Evolutionary conservation across 495 filamentous ascomycete genomes (phyloP).

Genomic region (Sporormia fimetaria): DNA sequence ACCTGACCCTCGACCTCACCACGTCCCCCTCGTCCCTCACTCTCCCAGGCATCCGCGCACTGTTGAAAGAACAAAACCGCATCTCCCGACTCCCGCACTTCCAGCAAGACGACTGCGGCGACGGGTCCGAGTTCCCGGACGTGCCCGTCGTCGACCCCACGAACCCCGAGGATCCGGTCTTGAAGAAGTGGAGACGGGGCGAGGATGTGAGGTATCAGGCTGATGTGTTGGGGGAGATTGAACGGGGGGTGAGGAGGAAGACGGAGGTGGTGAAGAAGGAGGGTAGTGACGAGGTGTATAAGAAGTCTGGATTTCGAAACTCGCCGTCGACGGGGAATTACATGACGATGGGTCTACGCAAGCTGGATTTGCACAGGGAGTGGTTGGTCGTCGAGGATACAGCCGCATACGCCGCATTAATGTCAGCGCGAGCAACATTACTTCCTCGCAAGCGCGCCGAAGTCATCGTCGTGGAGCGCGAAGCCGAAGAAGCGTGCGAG

Average conservation of each 20-base stretch:
- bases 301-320: not conserved
- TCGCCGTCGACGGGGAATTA: constrained; percentile 2
- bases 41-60: not conserved
- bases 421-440: constrained; percentile 36
- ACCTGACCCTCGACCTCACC: no score
- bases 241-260: no score
- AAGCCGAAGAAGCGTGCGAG: constrained; percentile 40
- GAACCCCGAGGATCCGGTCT: not conserved
- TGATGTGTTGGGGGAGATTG: no score
- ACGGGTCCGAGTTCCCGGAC: constrained; percentile 9
- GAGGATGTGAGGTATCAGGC: not conserved
- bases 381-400: constrained; percentile 45
- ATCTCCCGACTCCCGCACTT: constrained; percentile 7
- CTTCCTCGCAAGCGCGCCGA: constrained; percentile 35
- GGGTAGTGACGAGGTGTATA: not conserved
- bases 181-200: not conserved
- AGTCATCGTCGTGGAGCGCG: constrained; percentile 41
- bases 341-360: constrained; percentile 46
- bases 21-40: no score
- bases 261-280: no score
- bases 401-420: constrained; percentile 39
- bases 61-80: constrained; percentile 1
- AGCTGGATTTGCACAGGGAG: constrained; percentile 39
- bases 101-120: constrained; percentile 13
- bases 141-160: not conserved